Base-by-base conservation (phyloP, 805 yeast species). In the Saitoella complicata region DNA sequence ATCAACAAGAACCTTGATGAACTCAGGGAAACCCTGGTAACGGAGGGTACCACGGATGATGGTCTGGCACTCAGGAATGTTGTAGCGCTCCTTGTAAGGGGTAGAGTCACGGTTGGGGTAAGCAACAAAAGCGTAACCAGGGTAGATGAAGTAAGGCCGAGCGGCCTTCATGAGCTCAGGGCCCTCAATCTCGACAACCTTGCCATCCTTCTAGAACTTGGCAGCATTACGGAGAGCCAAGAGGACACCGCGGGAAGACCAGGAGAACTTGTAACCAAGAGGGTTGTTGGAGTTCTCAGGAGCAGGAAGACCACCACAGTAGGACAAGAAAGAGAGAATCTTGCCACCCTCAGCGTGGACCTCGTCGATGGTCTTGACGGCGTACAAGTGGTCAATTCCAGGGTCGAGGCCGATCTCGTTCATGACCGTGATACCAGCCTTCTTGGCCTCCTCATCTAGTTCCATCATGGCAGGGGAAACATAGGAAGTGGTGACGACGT, bases 21-120 rank as follows among this genome's bases (percentile, higher is more conserved):
- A 88, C 69, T 88, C 95, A 49, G 97, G 95, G 88, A 91, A 91
- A 42, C 98, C 98, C 70, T 86, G 96, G 77, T 73, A 91, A 70
- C 98, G 78, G 62, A 91, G 73, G 51, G 98, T 91, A 61, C 98
- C 98, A 71, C 98, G 82, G 59, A 91, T 75, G 50, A 88, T 85
- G 48, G 95, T 85, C 60, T 91, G 85, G 54, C 97, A 97, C 71
- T 91, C 98, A 53, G 98, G 98, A 50, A 91, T 91, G 59, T 74
- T 65, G 68, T 91, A 91, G 54, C 87, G 76, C 65, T 87, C 93
- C 71, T 76, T 82, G 75, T 84, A 91, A 46, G 80, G 74, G 49
- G 96, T 85, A 37, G 96, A 87, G 68, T 91, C 98, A 72, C 98
- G 82, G 78, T 91, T 91, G 58, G 98, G 97, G 69, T 91, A 91